phyloP scores from a whole-genome alignment of 106 monocot species.

The Allium sativum region DNA sequence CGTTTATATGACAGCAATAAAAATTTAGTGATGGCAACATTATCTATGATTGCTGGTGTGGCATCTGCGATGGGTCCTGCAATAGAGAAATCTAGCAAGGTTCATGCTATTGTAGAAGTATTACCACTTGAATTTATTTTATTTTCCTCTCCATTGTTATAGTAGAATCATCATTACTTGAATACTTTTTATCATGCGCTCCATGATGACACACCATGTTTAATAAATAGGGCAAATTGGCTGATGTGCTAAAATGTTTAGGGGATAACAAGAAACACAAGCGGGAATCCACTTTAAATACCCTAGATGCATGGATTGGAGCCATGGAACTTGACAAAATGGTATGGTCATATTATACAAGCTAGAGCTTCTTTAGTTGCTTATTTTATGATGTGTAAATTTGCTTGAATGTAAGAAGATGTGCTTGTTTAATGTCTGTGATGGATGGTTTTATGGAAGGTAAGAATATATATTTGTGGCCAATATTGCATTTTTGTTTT shows the following conservation, averaged over 20 bases:
- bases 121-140: neutral
- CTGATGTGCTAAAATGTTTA: conserved; percentile 91
- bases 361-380: too few species aligned
- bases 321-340: conserved; percentile 91
- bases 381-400: too few species aligned
- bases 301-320: conserved; percentile 81
- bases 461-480: too few species aligned
- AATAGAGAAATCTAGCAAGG: conserved; percentile 99
- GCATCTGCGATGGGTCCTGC: conserved; percentile 94
- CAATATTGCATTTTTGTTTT: too few species aligned
- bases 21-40: conserved; percentile 84
- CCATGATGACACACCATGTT: too few species aligned
- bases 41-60: conserved; percentile 63
- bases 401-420: too few species aligned
- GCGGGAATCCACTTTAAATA: conserved; percentile 76
- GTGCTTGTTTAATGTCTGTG: too few species aligned
- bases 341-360: too few species aligned
- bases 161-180: neutral
- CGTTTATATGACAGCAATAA: conserved; percentile 93
- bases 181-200: too few species aligned
- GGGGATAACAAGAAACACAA: conserved; percentile 98
- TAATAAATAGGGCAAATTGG: conserved; percentile 60
- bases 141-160: neutral
- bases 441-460: too few species aligned
- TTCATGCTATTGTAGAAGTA: conserved; percentile 9